These are phyloP conservation scores for Chalciporus chontae DNA, from an alignment of 768 basidiomycete species.

Conservation along the genomic window DNA sequence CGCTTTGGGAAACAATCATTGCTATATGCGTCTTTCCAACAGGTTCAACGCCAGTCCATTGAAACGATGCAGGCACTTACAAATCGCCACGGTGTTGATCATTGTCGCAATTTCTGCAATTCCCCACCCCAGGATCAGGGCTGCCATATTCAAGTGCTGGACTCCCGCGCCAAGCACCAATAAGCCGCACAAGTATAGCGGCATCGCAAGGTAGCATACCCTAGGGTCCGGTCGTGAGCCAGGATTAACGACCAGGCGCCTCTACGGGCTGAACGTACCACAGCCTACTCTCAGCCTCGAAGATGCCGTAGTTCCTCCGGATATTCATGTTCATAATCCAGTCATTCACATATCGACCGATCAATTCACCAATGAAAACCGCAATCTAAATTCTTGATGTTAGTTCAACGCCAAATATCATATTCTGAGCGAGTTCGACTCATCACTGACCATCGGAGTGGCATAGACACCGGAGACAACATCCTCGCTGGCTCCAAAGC, in stretches of 20 bases:
- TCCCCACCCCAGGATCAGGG: slow-evolving; percentile 43
- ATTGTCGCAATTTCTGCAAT: slow-evolving; percentile 36
- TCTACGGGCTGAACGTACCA: slow-evolving; percentile 28
- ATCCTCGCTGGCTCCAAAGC: slow-evolving; percentile 44
- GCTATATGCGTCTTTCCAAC: slow-evolving; percentile 34
- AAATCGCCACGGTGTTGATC: slow-evolving; percentile 40
- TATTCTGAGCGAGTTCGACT: not conserved
- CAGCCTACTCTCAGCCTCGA: slow-evolving; percentile 47
- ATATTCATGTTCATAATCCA: slow-evolving; percentile 42
- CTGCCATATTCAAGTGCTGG: slow-evolving; percentile 27
- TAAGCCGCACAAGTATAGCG: slow-evolving; percentile 41
- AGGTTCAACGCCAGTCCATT: not conserved
- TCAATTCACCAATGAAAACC: slow-evolving; percentile 47
- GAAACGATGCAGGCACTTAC: slow-evolving; percentile 15
- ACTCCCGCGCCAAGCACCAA: slow-evolving; percentile 39
- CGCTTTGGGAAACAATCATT: slow-evolving; percentile 37
- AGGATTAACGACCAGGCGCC: not conserved
- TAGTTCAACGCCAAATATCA: not conserved
- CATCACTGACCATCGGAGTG: slow-evolving; percentile 40
- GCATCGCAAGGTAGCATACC: slow-evolving; percentile 38
- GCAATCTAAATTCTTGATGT: slow-evolving; percentile 36
- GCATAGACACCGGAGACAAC: slow-evolving; percentile 41
- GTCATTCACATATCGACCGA: slow-evolving; percentile 51
- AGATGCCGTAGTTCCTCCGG: slow-evolving; percentile 46
- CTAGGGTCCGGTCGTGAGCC: slow-evolving; percentile 10